Conservation (phyloP, 2,329 filamentous ascomycete genomes). For the Neofusicoccum sp. region DNA sequence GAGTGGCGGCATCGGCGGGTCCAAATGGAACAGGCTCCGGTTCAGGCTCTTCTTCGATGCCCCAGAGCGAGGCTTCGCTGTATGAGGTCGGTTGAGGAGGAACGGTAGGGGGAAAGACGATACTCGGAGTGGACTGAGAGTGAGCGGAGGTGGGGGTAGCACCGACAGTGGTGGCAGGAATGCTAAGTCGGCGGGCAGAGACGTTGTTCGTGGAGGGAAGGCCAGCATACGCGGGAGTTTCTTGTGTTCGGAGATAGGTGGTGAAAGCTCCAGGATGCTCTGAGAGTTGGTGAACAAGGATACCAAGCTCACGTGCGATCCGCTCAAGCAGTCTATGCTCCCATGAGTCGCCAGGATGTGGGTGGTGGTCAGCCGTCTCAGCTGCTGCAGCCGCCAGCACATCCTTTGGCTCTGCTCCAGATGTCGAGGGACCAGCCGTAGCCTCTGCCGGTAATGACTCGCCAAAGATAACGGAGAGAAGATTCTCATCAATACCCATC, state of each 20-base stretch:
- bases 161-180: conserved; percentile 28
- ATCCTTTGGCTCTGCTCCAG: conserved; percentile 6
- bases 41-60: conserved; percentile 64
- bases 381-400: conserved; percentile 35
- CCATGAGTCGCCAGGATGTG: conserved; percentile 56
- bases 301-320: conserved; percentile 83
- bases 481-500: conserved; percentile 84
- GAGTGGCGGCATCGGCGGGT: conserved; percentile 28
- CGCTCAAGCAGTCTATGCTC: conserved; percentile 78
- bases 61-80: conserved; percentile 63
- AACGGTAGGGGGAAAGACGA: conserved; percentile 55
- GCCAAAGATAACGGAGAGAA: conserved; percentile 85
- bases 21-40: conserved; percentile 50
- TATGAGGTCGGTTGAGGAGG: conserved; percentile 35
- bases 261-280: conserved; percentile 88
- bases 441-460: conserved; percentile 65
- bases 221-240: conserved; percentile 73
- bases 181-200: conserved; percentile 16
- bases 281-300: conserved; percentile 79
- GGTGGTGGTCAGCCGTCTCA: conserved; percentile 24
- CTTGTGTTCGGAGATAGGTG: conserved; percentile 67
- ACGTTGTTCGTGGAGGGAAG: conserved; percentile 47
- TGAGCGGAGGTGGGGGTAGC: conserved; percentile 25
- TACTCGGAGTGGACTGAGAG: conserved; percentile 29
- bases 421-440: conserved; percentile 16